Base-by-base conservation (phyloP, 441 rosid species). In the Erodium trifolium region DNA sequence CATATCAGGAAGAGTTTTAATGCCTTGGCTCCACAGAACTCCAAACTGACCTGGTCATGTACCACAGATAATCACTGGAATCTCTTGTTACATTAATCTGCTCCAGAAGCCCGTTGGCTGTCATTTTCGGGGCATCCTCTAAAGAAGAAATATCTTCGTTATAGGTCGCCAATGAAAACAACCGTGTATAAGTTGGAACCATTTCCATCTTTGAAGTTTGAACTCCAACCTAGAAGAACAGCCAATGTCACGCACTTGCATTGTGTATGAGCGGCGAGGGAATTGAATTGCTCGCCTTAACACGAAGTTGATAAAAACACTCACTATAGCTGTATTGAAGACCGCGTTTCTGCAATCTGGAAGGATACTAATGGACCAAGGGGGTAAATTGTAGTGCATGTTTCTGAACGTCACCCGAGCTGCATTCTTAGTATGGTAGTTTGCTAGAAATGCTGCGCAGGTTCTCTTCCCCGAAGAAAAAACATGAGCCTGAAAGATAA, bases 341-440 rank as follows among this genome's bases (percentile, higher is more conserved):
- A 92, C 97, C 2, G 85, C 97, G 72, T 90, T 94, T 74, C 94
- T 83, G 81, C 99, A 94, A 75, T 94, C 99, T 1, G 99, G 98
- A 71, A 94, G 97, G 72, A 94, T 85, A 73, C 98, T 94, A 80
- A 94, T 85, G 49, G 99, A 94, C 97, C 99, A 90, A 67, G 99
- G 98, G 67, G 98, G 99, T 68, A 94, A 79, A 79, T 88, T 92
- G 62, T 91, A 94, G 72, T 91, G 97, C 90, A 89, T 90, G 78
- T 92, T 94, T 69, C 87, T 92, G 82, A 94, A 92, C 80, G 88
- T 34, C 45, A 92, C 89, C 79, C 86, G 85, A 63, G 88, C 84
- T 47, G 96, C 79, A 10, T 90, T 86, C 71, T 92, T 86, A 29
- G 94, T 82, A 69, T 94, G 94, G 67, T 91, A 88, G 82, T 94